A percentile compares a stretch with the other conserved stretches of the same genome.
Conservation (phyloP, 2,329 filamentous ascomycete genomes). For the Incumbomyces delicatus region DNA sequence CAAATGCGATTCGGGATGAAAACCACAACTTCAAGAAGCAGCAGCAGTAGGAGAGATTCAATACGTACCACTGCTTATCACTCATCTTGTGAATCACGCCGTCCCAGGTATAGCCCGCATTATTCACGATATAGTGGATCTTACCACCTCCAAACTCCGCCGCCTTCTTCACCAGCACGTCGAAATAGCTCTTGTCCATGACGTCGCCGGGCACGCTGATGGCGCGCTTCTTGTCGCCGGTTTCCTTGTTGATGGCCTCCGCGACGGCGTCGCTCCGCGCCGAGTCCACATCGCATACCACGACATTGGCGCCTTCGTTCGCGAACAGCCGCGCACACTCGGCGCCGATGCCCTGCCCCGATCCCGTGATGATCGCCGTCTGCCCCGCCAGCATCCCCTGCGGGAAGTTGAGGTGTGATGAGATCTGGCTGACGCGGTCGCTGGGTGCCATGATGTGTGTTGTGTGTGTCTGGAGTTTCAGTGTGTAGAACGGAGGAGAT, state of each 20-base stretch:
- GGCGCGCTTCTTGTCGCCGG: constrained; percentile 41
- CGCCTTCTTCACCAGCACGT: constrained; percentile 60
- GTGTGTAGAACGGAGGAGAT: too few relatives aligned
- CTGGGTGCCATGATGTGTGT: constrained; percentile 37
- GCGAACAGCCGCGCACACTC: constrained; percentile 74
- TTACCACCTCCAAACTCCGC: constrained; percentile 77
- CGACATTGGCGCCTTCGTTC: constrained; percentile 76
- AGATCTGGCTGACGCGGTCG: constrained; percentile 58
- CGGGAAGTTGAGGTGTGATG: constrained; percentile 72
- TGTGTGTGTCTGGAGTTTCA: neutral
- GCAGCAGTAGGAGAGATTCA: neutral
- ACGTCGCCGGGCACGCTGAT: constrained; percentile 69
- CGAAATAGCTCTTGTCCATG: constrained; percentile 59
- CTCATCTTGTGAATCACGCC: constrained; percentile 73
- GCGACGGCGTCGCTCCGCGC: constrained; percentile 61
- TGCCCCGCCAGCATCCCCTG: constrained; percentile 69
- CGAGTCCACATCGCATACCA: constrained; percentile 74
- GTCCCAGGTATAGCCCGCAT: constrained; percentile 84
- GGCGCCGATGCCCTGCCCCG: constrained; percentile 79
- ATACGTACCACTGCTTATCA: constrained; percentile 17
- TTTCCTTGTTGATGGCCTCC: constrained; percentile 56
- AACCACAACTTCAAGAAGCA: neutral
- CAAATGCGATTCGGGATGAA: neutral
- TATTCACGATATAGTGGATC: constrained; percentile 86
- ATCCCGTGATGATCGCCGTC: constrained; percentile 78